These are phyloP conservation scores for Botrytis tulipae DNA, from an alignment of 2,329 filamentous ascomycete genomes.

Conservation along the genomic window DNA sequence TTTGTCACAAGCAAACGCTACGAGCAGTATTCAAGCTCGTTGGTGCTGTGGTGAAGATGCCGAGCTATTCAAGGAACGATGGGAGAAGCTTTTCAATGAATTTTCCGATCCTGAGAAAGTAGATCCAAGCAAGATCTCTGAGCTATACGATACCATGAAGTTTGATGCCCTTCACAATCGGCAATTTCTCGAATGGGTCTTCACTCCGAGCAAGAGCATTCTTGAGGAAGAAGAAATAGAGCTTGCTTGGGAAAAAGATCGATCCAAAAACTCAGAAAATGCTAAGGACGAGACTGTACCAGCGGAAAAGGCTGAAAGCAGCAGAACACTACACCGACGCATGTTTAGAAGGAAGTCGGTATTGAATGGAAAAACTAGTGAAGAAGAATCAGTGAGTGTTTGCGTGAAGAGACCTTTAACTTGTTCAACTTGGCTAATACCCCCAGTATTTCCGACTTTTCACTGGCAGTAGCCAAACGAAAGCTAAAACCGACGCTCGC, in stretches of 20 bases:
- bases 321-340: conserved; percentile 41
- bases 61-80: conserved; percentile 90
- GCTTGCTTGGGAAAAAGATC: conserved; percentile 36
- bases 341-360: conserved; percentile 62
- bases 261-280: conserved; percentile 32
- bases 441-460: conserved; percentile 82
- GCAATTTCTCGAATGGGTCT: conserved; percentile 95
- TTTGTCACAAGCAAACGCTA: conserved; percentile 57
- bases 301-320: conserved; percentile 33
- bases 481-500: conserved; percentile 77
- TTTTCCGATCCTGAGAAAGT: conserved; percentile 98
- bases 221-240: conserved; percentile 63
- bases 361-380: conserved; percentile 52
- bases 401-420: no score
- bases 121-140: conserved; percentile 96
- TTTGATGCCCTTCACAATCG: conserved; percentile 97
- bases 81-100: conserved; percentile 97
- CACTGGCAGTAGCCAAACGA: conserved; percentile 69
- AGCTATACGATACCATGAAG: conserved; percentile 99
- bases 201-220: conserved; percentile 79
- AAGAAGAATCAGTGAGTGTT: conserved; percentile 40
- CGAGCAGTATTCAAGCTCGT: conserved; percentile 75
- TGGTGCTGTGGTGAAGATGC: conserved; percentile 98
- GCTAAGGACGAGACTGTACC: conserved; percentile 27
- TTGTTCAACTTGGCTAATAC: not conserved